These are phyloP conservation scores for Pseudozyma thailandica DNA, from an alignment of 1,284 basidiomycete species.

Conservation along the genomic window DNA sequence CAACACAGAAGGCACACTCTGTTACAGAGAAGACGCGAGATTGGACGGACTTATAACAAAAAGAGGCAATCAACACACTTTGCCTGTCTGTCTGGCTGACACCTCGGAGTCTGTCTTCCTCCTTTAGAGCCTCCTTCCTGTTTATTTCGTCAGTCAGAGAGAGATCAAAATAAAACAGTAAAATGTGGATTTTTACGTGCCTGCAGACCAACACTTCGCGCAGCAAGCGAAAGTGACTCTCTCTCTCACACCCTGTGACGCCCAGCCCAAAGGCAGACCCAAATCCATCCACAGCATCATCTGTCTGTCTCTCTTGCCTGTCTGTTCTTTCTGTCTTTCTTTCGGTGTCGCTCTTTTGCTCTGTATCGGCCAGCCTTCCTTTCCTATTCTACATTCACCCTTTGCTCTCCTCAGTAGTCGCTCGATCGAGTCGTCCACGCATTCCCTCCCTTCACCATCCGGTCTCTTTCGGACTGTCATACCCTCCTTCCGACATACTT, in stretches of 20 bases:
- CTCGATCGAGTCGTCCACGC: background rate
- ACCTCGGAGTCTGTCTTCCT: too few species aligned
- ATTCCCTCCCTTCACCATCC: slow-evolving; percentile 1
- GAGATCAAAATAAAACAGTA: background rate
- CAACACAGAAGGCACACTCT: background rate
- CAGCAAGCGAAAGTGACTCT: too few species aligned
- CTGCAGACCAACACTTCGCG: slow-evolving; percentile 47
- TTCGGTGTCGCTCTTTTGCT: slow-evolving; percentile 1
- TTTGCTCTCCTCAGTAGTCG: background rate
- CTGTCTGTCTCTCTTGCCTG: slow-evolving; percentile 1
- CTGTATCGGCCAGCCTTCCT: background rate
- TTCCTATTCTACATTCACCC: background rate
- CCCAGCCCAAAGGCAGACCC: background rate
- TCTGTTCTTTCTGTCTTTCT: background rate
- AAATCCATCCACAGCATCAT: slow-evolving; percentile 8
- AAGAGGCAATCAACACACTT: slow-evolving; percentile 1
- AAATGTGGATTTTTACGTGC: slow-evolving; percentile 14
- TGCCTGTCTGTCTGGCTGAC: too few species aligned
- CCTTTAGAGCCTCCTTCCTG: too few species aligned
- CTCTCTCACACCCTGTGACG: too few species aligned
- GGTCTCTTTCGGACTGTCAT: background rate
- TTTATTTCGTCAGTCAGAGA: too few species aligned
- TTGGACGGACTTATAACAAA: too few species aligned
- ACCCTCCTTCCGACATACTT: background rate
- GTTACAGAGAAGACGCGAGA: too few species aligned